Evolutionary conservation across 495 filamentous ascomycete species (phyloP).

Genomic region (Neurospora sp.): DNA sequence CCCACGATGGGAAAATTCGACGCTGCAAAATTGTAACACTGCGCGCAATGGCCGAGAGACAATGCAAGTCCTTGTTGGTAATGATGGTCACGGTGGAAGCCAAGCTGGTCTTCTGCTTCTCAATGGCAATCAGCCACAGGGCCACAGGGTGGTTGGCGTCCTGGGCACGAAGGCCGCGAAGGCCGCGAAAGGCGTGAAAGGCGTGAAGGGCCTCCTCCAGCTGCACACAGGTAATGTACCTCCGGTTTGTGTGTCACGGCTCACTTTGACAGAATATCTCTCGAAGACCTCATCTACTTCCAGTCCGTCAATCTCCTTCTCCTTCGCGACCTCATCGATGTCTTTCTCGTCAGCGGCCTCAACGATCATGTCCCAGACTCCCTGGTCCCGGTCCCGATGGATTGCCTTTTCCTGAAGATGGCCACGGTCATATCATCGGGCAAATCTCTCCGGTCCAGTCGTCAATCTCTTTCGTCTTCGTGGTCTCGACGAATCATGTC

Average conservation of each 20-base stretch:
- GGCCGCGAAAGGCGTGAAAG: background rate
- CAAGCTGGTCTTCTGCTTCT: constrained; percentile 39
- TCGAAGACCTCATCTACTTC: constrained; percentile 47
- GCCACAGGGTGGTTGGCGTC: constrained; percentile 27
- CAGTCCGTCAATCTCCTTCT: background rate
- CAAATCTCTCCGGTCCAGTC: constrained; percentile 48
- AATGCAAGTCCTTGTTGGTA: constrained; percentile 70
- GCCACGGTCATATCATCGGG: constrained; percentile 41
- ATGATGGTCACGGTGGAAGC: constrained; percentile 36
- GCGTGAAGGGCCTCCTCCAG: constrained; percentile 48
- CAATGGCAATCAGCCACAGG: constrained; percentile 65
- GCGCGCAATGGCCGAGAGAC: background rate
- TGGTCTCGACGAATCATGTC: background rate
- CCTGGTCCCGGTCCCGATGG: constrained; percentile 15
- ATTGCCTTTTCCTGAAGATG: background rate
- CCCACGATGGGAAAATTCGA: background rate
- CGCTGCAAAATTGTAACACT: background rate
- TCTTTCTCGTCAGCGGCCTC: constrained; percentile 54
- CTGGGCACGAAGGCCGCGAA: constrained; percentile 45
- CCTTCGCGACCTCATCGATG: constrained; percentile 51
- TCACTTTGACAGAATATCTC: constrained; percentile 57
- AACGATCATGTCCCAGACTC: constrained; percentile 59
- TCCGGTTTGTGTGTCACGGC: constrained; percentile 19
- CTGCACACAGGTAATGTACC: constrained; percentile 48
- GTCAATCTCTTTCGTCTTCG: background rate